Percentiles rank a stretch among this genome's conserved stretches.
These are phyloP conservation scores for Microbotryomycetes sp. DNA, from an alignment of 1,284 basidiomycete genomes.

Conservation along the genomic window DNA sequence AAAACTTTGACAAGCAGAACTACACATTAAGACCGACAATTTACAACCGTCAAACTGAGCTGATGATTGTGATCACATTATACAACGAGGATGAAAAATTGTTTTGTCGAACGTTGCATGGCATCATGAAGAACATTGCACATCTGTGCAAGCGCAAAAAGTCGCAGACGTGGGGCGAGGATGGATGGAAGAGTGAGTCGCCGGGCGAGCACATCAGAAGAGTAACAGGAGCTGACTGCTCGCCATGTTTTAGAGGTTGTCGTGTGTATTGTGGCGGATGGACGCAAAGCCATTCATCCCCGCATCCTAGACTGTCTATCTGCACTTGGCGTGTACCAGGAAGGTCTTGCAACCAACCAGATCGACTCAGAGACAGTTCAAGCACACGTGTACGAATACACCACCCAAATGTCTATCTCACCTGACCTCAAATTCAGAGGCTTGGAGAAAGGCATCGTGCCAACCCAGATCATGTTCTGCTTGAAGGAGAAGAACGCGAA, in stretches of 20 bases:
- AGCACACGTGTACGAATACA: conserved; percentile 93
- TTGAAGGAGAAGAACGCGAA: conserved; percentile 38
- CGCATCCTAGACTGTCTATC: conserved; percentile 88
- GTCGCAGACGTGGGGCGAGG: conserved; percentile 89
- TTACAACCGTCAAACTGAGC: conserved; percentile 72
- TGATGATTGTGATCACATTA: conserved; percentile 95
- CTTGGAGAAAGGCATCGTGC: conserved; percentile 85
- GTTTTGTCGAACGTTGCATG: conserved; percentile 90
- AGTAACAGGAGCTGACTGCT: background rate
- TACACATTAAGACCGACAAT: conserved; percentile 82
- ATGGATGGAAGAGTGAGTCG: conserved; percentile 83
- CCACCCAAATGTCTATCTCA: conserved; percentile 82
- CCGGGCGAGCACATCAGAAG: no score
- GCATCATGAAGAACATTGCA: conserved; percentile 67
- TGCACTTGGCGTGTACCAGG: conserved; percentile 53
- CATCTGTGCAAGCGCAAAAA: conserved; percentile 87
- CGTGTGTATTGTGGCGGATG: conserved; percentile 92
- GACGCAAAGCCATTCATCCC: conserved; percentile 84
- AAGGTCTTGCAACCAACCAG: conserved; percentile 77
- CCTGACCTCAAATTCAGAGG: conserved; percentile 86
- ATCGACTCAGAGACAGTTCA: conserved; percentile 83
- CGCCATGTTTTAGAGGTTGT: conserved; percentile 58
- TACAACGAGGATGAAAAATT: conserved; percentile 91
- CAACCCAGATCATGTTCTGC: conserved; percentile 72
- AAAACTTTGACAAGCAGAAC: conserved; percentile 76